Conservation (phyloP, 805 yeast species). For the Soucietia sequanensis region DNA sequence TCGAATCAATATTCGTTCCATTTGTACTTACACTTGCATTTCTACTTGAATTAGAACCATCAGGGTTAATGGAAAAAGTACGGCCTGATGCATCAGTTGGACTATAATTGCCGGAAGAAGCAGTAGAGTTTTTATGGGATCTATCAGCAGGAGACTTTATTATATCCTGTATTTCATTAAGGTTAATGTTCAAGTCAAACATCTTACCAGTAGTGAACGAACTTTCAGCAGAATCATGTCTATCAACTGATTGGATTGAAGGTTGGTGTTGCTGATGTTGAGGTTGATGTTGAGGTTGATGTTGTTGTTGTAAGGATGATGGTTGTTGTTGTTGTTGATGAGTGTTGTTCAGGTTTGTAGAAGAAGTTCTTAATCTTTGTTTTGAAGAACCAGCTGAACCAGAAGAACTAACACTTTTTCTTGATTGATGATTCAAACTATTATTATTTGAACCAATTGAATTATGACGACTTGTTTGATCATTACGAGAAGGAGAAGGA, state of each 20-base stretch:
- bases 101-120: neutral
- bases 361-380: slow-evolving; percentile 38
- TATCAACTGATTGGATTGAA: neutral
- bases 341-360: slow-evolving; percentile 19
- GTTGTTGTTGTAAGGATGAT: slow-evolving; percentile 4
- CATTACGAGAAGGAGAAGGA: too few relatives aligned
- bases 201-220: neutral
- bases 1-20: neutral
- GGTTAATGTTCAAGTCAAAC: slow-evolving; percentile 46
- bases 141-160: slow-evolving; percentile 25
- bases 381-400: slow-evolving; percentile 18
- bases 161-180: slow-evolving; percentile 53
- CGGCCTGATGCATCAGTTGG: neutral
- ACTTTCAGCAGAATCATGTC: neutral
- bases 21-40: neutral
- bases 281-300: neutral
- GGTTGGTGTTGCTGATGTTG: slow-evolving; percentile 2
- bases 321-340: too few relatives aligned
- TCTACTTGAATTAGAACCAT: neutral
- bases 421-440: slow-evolving; percentile 1
- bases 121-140: slow-evolving; percentile 1
- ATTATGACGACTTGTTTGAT: slow-evolving; percentile 3
- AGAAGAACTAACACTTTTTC: slow-evolving; percentile 16
- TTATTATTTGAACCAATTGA: slow-evolving; percentile 8
- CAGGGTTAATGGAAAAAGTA: neutral